Base-by-base conservation (phyloP, 371 early-diverging fungal species). In the Mucor indicus region DNA sequence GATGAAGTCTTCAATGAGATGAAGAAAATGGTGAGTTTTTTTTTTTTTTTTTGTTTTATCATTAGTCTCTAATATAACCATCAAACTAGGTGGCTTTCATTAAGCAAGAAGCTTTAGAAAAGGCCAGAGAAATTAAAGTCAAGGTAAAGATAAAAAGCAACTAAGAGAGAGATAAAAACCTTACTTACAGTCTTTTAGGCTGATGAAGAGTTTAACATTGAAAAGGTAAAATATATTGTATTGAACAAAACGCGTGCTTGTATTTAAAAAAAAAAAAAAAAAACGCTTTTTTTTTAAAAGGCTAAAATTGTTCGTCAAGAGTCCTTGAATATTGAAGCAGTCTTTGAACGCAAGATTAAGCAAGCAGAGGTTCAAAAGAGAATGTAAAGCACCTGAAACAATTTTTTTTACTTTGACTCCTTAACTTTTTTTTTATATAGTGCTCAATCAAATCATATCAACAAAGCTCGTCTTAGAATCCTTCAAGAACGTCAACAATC, bases 161-260 rank as follows among this genome's bases (percentile, higher is more conserved):
- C n/a, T n/a, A n/a, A n/a, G n/a, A n/a, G n/a, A n/a, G n/a, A n/a
- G n/a, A n/a, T n/a, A n/a, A n/a, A n/a, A n/a, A n/a, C n/a, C n/a
- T n/a, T n/a, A n/a, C n/a, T n/a, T n/a, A n/a, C n/a, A n/a, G n/a
- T 21, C 1, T 46, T 32, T 32, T 62, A 85, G 86, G 98, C 97
- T 41, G 93, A 94, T 73, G 98, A 98, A 65, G 98, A 98, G 62
- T 96, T 96, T 84, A 96, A 96, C 73, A 98, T 98, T 75, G 98
- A 97, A 74, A 95, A 95, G 86, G 92, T 90, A 75, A 63, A 25
- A 17, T 35, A n/a, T n/a, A n/a, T n/a, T n/a, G n/a, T n/a, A n/a
- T n/a, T n/a, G n/a, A n/a, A n/a, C n/a, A n/a, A n/a, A n/a, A n/a
- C n/a, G n/a, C n/a, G n/a, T n/a, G n/a, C n/a, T n/a, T n/a, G n/a